Conservation (phyloP, 306 rosid species). For the Mucuna pruriens region DNA sequence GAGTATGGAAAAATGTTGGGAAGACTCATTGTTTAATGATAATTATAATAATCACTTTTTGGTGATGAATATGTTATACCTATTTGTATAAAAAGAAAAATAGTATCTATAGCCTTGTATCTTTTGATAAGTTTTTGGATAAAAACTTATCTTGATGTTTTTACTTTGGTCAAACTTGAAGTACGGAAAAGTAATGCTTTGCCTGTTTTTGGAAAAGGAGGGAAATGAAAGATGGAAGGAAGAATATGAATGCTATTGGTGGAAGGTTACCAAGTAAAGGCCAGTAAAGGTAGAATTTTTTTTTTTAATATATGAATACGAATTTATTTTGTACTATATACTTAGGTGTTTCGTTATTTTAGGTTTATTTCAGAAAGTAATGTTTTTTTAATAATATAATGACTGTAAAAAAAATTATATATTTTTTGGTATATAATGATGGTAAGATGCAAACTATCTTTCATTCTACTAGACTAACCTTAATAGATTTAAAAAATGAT, state of each 20-base stretch:
- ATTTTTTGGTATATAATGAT: too few species aligned
- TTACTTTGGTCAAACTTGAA: not conserved
- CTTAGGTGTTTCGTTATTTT: not conserved
- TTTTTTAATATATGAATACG: not conserved
- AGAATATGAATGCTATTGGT: not conserved
- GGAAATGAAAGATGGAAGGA: not conserved
- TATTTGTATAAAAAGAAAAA: too few species aligned
- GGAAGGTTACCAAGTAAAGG: not conserved
- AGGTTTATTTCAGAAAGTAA: not conserved
- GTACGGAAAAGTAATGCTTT: not conserved
- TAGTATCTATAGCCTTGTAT: too few species aligned
- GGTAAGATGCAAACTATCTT: too few species aligned
- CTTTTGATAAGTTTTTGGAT: too few species aligned
- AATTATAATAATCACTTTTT: too few species aligned
- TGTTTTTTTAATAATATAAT: not conserved
- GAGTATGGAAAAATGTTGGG: too few species aligned
- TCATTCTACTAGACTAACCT: too few species aligned
- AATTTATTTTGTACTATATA: not conserved
- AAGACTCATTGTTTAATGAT: too few species aligned
- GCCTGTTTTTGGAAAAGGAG: not conserved
- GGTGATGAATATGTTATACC: too few species aligned
- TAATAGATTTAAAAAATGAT: too few species aligned
- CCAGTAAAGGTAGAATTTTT: not conserved
- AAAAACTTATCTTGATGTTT: not conserved
- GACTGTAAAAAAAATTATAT: not conserved